Evolutionary conservation across 768 basidiomycete species (phyloP).

Genomic region (Boletus pseudopeckii): DNA sequence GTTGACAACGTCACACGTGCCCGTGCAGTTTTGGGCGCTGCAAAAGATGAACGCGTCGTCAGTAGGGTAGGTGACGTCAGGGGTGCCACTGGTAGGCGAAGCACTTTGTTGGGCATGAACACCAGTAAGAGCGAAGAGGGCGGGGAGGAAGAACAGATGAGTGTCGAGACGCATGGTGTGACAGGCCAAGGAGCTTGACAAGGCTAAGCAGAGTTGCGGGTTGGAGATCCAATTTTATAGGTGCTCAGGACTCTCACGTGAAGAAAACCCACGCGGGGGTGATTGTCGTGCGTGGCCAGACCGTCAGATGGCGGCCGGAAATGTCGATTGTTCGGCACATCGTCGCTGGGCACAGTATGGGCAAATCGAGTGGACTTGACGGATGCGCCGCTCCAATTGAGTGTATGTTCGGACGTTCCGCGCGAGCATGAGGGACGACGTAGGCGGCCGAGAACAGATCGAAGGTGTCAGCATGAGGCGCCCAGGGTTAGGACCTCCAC

Average conservation of each 20-base stretch:
- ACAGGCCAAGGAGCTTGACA: not conserved
- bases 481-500: no score
- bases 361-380: not conserved
- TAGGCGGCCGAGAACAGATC: no score
- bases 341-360: not conserved
- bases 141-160: not conserved
- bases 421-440: not conserved
- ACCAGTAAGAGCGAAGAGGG: not conserved
- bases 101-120: not conserved
- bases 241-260: not conserved
- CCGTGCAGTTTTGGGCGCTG: not conserved
- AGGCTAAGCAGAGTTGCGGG: not conserved
- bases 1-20: not conserved
- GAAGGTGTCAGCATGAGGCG: no score
- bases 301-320: not conserved
- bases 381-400: not conserved
- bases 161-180: not conserved
- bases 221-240: not conserved
- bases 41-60: not conserved
- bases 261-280: not conserved
- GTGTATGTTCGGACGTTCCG: not conserved
- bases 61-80: not conserved
- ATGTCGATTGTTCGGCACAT: no score
- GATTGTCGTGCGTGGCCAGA: not conserved
- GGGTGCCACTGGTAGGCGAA: not conserved